Evolutionary conservation across 306 rosid species (phyloP), one percentile per base, ranked within the genome.

Genomic region (Casuarina glauca): DNA sequence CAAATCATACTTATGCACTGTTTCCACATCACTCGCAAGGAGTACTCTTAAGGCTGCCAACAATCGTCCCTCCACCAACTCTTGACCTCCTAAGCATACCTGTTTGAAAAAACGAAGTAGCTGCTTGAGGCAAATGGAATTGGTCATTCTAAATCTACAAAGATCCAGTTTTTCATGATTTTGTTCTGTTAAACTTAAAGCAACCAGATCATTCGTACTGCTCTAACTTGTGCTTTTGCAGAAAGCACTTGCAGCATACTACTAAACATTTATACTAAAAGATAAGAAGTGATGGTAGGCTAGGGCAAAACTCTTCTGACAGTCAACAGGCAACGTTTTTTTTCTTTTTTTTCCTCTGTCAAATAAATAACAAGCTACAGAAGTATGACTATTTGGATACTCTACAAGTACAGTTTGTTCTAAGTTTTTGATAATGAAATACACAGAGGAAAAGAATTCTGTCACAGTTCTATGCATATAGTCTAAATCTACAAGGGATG

Each of bases 31-130:
- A 39, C 72, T 83, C 11, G 93, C 78, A 35, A 89, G 94, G 44
- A 95, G 84, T 41, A 85, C 91, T 82, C 98, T 85, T 66, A 95
- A 64, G 45, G 97, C 98, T 15, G 97, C 97, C 88, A 95, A 74
- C 42, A 95, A 88, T 70, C 98, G 96, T 4, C 93, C 97, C 44
- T 92, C 98, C 36, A 95, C 85, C 55, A 83, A 69, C 74, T 91
- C 91, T 43, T 76, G 79, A 77, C 98, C 97, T 26, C 98, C 98
- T 39, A 95, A 67, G 87, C 86, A 82, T 72, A 93, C 96, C 98
- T 95, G 85, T 68, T 54, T 44, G 12, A 79, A 19, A 73, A 51
- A 74, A 46, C n/a, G 10, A 57, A 26, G 32, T 26, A 26, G 32
- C 32, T 26, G 32, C 32, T 26, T 26, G 32, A 78, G 16, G 32